Percentiles rank a stretch among this genome's conserved stretches.
Evolutionary conservation across 345 rosid species (phyloP).

Genomic region (Mercurialis annua): DNA sequence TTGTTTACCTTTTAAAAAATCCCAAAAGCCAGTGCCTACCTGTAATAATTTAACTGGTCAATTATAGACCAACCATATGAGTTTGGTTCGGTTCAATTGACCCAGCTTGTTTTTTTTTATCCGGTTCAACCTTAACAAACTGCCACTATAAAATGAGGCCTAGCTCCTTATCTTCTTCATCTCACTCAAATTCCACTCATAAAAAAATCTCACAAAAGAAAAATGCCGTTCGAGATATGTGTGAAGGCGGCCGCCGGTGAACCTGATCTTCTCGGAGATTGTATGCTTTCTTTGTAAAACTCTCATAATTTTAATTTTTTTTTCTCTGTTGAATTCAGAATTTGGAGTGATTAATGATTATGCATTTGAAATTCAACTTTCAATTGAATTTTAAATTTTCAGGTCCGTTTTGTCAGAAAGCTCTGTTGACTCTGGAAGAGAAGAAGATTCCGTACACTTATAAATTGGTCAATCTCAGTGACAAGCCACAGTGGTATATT

Average conservation of each 20-base stretch:
- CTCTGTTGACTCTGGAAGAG: constrained; percentile 75
- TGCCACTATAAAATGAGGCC: too few species aligned
- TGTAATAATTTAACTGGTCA: too few species aligned
- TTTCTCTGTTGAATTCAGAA: neutral
- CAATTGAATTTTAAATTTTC: neutral
- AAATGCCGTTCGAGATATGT: constrained; percentile 73
- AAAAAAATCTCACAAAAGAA: neutral
- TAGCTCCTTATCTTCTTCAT: too few species aligned
- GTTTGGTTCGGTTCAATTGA: too few species aligned
- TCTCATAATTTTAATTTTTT: neutral
- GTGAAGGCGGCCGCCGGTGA: constrained; percentile 84
- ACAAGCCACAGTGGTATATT: constrained; percentile 76
- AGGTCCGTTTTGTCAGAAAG: constrained; percentile 82
- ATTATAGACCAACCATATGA: too few species aligned
- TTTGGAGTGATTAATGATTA: neutral
- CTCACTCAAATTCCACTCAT: too few species aligned
- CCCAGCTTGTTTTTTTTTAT: too few species aligned
- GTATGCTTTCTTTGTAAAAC: constrained; percentile 32
- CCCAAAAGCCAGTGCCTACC: too few species aligned
- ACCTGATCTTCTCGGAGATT: constrained; percentile 71
- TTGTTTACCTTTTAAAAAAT: too few species aligned
- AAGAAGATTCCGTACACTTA: constrained; percentile 63
- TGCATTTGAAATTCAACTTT: neutral
- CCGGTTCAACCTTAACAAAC: too few species aligned
- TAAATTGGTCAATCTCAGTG: constrained; percentile 50